A percentile compares a stretch with the other conserved stretches of the same genome.
Evolutionary conservation across 1,284 basidiomycete genomes (phyloP).

Genomic region (Quambalaria eucalypti): DNA sequence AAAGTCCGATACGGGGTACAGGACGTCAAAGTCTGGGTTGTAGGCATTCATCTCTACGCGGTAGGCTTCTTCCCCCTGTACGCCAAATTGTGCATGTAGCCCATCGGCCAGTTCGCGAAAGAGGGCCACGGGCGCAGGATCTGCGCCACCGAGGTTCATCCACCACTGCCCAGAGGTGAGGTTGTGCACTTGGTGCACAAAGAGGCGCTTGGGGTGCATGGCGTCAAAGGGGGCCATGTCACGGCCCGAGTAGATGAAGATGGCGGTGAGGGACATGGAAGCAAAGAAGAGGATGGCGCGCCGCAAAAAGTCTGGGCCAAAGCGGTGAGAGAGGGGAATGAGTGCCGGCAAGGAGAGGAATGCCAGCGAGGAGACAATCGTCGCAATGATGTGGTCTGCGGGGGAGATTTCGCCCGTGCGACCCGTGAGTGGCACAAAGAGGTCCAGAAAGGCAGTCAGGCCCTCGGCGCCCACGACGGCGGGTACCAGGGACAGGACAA

Average conservation of each 20-base stretch:
- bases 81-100: constrained; percentile 59
- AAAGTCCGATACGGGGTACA: constrained; percentile 66
- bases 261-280: constrained; percentile 51
- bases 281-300: constrained; percentile 53
- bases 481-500: constrained; percentile 50
- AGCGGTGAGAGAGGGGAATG: constrained; percentile 63
- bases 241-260: constrained; percentile 57
- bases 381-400: constrained; percentile 79
- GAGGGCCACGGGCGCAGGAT: constrained; percentile 61
- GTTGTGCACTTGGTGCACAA: constrained; percentile 78
- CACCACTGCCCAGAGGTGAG: constrained; percentile 60
- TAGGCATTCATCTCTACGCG: constrained; percentile 42
- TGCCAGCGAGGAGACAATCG: constrained; percentile 51
- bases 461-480: constrained; percentile 64
- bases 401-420: constrained; percentile 49
- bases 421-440: constrained; percentile 82
- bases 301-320: constrained; percentile 49
- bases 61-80: constrained; percentile 39
- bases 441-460: constrained; percentile 59
- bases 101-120: constrained; percentile 59
- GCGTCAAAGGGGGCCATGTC: constrained; percentile 63
- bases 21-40: constrained; percentile 48
- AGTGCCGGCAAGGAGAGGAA: constrained; percentile 58
- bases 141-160: constrained; percentile 73
- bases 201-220: constrained; percentile 79